These are phyloP conservation scores for Wickerhamomyces chaumierensis DNA, from an alignment of 805 yeast genomes.

Conservation along the genomic window DNA sequence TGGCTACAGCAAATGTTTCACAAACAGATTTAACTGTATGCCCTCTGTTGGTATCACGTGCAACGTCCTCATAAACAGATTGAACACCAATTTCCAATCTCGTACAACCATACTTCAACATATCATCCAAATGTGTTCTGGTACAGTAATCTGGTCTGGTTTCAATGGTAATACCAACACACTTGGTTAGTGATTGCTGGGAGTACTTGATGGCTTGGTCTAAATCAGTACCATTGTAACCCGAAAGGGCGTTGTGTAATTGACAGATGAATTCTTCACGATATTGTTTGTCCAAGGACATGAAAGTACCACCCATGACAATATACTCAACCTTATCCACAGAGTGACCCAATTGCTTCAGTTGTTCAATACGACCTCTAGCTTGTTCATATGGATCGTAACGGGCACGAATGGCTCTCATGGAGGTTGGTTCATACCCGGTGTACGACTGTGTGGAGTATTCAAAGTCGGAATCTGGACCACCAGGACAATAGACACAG, in stretches of 20 bases:
- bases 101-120: constrained; percentile 94
- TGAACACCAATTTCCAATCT: constrained; percentile 96
- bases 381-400: constrained; percentile 99
- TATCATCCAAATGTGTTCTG: constrained; percentile 86
- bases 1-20: constrained; percentile 91
- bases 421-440: constrained; percentile 97
- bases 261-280: constrained; percentile 83
- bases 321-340: constrained; percentile 97
- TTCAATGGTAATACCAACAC: constrained; percentile 97
- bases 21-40: constrained; percentile 95
- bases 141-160: constrained; percentile 98
- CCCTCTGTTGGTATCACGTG: constrained; percentile 95
- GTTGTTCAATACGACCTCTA: constrained; percentile 91
- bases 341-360: constrained; percentile 89
- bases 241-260: constrained; percentile 90
- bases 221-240: constrained; percentile 74
- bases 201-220: constrained; percentile 88
- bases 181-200: constrained; percentile 89
- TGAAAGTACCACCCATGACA: constrained; percentile 98
- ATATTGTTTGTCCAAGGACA: constrained; percentile 86
- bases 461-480: constrained; percentile 97
- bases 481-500: constrained; percentile 98
- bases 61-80: constrained; percentile 95
- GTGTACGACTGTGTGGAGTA: constrained; percentile 97
- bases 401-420: constrained; percentile 98